Evolutionary conservation across 345 rosid genomes (phyloP), one percentile per base, ranked within the genome.

Genomic region (Gossypium herbaceum): DNA sequence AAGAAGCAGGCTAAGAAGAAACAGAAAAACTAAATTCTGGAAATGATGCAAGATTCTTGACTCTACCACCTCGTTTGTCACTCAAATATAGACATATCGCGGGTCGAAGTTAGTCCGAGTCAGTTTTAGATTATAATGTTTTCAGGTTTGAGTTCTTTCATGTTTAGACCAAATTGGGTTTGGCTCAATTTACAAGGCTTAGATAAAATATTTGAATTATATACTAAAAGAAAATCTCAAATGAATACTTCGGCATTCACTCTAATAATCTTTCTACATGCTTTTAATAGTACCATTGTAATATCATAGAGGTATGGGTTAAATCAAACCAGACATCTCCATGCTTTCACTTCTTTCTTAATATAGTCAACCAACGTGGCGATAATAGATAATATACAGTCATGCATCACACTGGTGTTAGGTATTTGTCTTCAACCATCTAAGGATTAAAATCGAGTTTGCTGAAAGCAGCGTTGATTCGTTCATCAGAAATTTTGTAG

Each of bases 361-460:
- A 50, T 34, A 34, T 34, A 34, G 41, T 5, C 22, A 68, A 50
- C 15, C 6, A 43, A 68, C 44, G 16, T 15, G 56, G n/a, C 54
- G 17, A 25, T 51, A 68, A 16, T 3, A 16, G 27, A 25, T 51
- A 68, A 16, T 7, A 15, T 50, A 2, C 2, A 13, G 41, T 22
- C 72, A 50, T 24, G 56, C 72, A 50, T 25, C 9, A 4, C 57
- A 17, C 4, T 9, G 61, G 9, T 2, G 12, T 4, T 20, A n/a
- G 77, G 12, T 9, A 47, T 76, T 50, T 39, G 68, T 19, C 27
- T 20, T 76, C 6, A 45, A 41, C 15, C 44, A 48, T 73, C 81
- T 81, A 85, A 13, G 86, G 82, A 82, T 77, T 94, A 73, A 77
- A 54, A 73, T 85, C 85, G 58, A 93, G 91, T 85, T 93, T 95